phyloP scores from a whole-genome alignment of 805 yeast genomes.

The Cyberlindnera mrakii region DNA sequence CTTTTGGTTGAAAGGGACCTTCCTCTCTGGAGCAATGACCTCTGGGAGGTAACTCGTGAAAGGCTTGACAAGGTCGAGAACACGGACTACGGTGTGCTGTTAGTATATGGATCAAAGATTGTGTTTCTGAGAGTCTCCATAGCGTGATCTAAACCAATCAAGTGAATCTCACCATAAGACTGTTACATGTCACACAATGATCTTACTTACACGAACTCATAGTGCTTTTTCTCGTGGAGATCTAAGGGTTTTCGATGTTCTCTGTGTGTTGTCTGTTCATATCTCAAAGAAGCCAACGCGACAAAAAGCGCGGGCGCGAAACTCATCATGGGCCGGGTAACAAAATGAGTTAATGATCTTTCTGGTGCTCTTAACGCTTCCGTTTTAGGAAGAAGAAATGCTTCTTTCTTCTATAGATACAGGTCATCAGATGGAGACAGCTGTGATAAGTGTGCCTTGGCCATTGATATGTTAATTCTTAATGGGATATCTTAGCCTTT shows the following conservation, averaged over 20 bases:
- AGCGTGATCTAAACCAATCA: no score
- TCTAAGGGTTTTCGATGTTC: neutral
- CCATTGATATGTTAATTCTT: no score
- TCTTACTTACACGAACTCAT: constrained; percentile 10
- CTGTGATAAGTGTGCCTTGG: no score
- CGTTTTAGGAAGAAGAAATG: no score
- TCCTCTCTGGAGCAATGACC: constrained; percentile 84
- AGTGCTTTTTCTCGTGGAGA: neutral
- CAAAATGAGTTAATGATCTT: no score
- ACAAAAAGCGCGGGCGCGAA: constrained; percentile 1
- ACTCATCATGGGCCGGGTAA: no score
- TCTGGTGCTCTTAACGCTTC: no score
- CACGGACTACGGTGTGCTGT: constrained; percentile 36
- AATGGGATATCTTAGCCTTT: no score
- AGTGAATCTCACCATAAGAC: no score
- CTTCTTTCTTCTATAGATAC: no score
- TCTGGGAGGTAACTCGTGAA: constrained; percentile 85
- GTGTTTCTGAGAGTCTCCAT: neutral
- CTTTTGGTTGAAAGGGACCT: constrained; percentile 81
- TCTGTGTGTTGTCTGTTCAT: neutral
- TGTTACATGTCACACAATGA: neutral
- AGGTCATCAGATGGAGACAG: no score
- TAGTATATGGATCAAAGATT: constrained; percentile 5
- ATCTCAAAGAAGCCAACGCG: constrained; percentile 14
- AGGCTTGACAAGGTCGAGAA: constrained; percentile 86